These are phyloP conservation scores for Chaetomium sp. DNA, from an alignment of 2,329 filamentous ascomycete species.

Conservation along the genomic window DNA sequence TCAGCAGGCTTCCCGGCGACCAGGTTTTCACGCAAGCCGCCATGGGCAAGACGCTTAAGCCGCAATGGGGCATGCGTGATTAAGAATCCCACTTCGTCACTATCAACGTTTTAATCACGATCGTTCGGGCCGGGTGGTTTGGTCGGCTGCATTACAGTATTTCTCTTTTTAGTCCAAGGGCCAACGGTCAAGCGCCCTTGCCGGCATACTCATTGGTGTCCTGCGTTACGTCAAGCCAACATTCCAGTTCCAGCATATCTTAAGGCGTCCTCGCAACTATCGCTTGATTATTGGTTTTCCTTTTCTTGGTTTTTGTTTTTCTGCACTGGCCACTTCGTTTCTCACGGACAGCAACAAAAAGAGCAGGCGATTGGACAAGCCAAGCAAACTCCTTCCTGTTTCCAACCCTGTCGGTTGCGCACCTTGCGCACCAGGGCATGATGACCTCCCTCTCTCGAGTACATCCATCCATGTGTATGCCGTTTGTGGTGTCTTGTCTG, in stretches of 20 bases:
- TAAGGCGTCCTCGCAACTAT: conserved; percentile 12
- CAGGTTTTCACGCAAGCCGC: conserved; percentile 71
- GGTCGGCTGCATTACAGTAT: background rate
- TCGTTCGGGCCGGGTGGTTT: conserved; percentile 5
- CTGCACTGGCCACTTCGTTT: conserved; percentile 1
- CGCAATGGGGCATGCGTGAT: conserved; percentile 49
- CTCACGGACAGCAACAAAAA: background rate
- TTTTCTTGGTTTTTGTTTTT: background rate
- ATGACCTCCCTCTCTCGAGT: conserved; percentile 7
- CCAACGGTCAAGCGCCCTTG: background rate
- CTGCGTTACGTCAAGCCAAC: conserved; percentile 8
- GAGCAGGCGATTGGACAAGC: conserved; percentile 4
- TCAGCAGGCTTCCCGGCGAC: conserved; percentile 77
- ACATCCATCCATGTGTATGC: background rate
- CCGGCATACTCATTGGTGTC: conserved; percentile 2
- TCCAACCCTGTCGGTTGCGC: background rate
- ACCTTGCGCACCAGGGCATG: background rate
- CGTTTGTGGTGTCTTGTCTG: background rate
- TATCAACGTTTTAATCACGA: conserved; percentile 3
- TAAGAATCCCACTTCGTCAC: conserved; percentile 8
- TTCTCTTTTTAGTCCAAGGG: background rate
- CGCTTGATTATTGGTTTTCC: background rate
- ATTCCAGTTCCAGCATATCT: conserved; percentile 10
- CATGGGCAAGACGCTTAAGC: conserved; percentile 54
- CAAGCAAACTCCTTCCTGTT: background rate